A percentile compares a stretch with the other conserved stretches of the same genome.
phyloP scores from a whole-genome alignment of 345 rosid genomes.

The Cochlearia excelsa region DNA sequence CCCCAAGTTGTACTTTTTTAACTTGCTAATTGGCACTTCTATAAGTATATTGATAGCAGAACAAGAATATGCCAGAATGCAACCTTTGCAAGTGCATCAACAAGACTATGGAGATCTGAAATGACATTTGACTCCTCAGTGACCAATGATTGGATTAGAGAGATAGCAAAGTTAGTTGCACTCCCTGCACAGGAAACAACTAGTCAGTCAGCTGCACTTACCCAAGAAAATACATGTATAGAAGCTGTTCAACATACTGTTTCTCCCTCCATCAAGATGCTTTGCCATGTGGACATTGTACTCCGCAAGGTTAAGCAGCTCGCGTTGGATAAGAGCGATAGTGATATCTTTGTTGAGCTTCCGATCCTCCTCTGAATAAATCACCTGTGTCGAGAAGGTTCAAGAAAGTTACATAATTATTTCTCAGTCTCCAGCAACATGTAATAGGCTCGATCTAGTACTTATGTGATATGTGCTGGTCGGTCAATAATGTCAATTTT shows the following conservation, averaged over 20 bases:
- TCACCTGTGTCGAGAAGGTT: slow-evolving; percentile 53
- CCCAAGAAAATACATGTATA: neutral
- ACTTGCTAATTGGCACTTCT: neutral
- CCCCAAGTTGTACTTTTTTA: neutral
- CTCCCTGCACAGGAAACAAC: slow-evolving; percentile 55
- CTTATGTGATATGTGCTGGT: too few relatives aligned
- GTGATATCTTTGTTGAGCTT: slow-evolving; percentile 90
- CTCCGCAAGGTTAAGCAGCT: slow-evolving; percentile 88
- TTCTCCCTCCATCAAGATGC: slow-evolving; percentile 90
- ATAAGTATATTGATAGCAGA: too few relatives aligned
- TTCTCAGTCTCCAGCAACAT: slow-evolving; percentile 8
- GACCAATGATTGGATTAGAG: slow-evolving; percentile 79
- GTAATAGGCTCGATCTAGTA: neutral
- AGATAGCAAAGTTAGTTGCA: slow-evolving; percentile 77
- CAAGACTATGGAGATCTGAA: slow-evolving; percentile 89
- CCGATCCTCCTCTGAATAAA: slow-evolving; percentile 92
- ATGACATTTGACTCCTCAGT: slow-evolving; percentile 78
- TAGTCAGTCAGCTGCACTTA: slow-evolving; percentile 7
- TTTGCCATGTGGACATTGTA: slow-evolving; percentile 96
- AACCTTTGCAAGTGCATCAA: slow-evolving; percentile 93
- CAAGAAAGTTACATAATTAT: slow-evolving; percentile 11
- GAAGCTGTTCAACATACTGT: slow-evolving; percentile 53
- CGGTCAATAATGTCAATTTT: too few relatives aligned
- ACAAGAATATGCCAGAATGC: slow-evolving; percentile 10
- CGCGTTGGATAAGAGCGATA: slow-evolving; percentile 75